Evolutionary conservation across 2,329 filamentous ascomycete species (phyloP).

Genomic region (Epicoccum sorghinum): DNA sequence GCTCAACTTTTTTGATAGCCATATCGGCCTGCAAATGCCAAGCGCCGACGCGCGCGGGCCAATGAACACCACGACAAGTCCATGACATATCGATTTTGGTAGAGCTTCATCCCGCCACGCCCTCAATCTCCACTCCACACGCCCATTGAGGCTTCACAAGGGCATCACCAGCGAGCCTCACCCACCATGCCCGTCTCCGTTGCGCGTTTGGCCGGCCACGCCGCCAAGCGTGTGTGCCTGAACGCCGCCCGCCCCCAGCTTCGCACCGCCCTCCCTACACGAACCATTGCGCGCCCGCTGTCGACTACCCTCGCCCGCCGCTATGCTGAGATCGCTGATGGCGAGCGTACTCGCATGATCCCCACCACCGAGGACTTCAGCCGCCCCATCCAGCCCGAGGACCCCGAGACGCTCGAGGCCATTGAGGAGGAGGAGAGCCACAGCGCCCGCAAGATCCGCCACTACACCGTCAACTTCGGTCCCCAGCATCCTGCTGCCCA

Average conservation of each 20-base stretch:
- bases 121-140: slow-evolving; percentile 39
- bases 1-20: slow-evolving; percentile 11
- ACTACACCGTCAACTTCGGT: slow-evolving; percentile 99
- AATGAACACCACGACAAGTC: slow-evolving; percentile 31
- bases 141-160: slow-evolving; percentile 43
- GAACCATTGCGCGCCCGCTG: slow-evolving; percentile 64
- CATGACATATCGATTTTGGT: slow-evolving; percentile 37
- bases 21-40: slow-evolving; percentile 23
- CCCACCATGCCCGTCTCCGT: slow-evolving; percentile 71
- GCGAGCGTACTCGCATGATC: slow-evolving; percentile 64
- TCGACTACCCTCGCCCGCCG: slow-evolving; percentile 68
- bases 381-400: slow-evolving; percentile 53
- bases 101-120: slow-evolving; percentile 35
- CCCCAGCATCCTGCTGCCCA: slow-evolving; percentile 98
- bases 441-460: slow-evolving; percentile 82
- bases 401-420: slow-evolving; percentile 49
- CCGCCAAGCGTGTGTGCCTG: slow-evolving; percentile 71
- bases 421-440: slow-evolving; percentile 52
- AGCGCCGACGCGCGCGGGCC: slow-evolving; percentile 29
- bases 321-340: slow-evolving; percentile 63
- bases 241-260: slow-evolving; percentile 56
- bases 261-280: slow-evolving; percentile 46
- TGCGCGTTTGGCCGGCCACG: slow-evolving; percentile 73
- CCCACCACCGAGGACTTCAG: slow-evolving; percentile 70
- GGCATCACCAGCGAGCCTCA: slow-evolving; percentile 35